Percentiles rank a stretch among this genome's conserved stretches.
These are phyloP conservation scores for Cordyceps militaris DNA, from an alignment of 2,329 filamentous ascomycete species.

Conservation along the genomic window DNA sequence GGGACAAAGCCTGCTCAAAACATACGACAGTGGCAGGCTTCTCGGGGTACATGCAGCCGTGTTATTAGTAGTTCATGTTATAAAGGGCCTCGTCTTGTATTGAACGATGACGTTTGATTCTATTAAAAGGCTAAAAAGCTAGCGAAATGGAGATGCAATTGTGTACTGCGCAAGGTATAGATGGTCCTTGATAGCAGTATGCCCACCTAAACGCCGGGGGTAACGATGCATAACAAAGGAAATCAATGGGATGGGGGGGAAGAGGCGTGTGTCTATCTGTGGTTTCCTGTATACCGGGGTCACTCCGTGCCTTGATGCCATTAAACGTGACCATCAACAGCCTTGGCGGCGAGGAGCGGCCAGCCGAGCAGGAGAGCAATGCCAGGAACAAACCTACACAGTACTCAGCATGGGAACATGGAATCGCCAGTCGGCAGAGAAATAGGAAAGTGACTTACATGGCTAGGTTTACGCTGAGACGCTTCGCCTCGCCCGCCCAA, in stretches of 20 bases:
- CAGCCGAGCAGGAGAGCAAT: conserved; percentile 29
- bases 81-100: too few relatives aligned
- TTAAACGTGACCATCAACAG: conserved; percentile 27
- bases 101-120: background rate
- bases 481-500: conserved; percentile 27
- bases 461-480: conserved; percentile 24
- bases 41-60: background rate
- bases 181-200: background rate
- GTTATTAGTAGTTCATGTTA: too few relatives aligned
- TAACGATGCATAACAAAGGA: conserved; percentile 4
- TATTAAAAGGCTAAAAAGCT: background rate
- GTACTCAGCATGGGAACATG: conserved; percentile 12
- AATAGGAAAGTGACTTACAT: conserved; percentile 23
- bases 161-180: background rate
- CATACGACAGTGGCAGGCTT: too few relatives aligned
- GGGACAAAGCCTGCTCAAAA: background rate
- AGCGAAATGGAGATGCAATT: background rate
- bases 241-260: background rate
- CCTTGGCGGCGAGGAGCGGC: conserved; percentile 24
- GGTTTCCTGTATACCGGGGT: background rate
- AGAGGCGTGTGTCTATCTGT: background rate
- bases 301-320: background rate
- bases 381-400: conserved; percentile 28
- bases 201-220: background rate
- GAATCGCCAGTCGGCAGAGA: background rate